phyloP scores from a whole-genome alignment of 83 land plant genomes.

The Thuja plicata region DNA sequence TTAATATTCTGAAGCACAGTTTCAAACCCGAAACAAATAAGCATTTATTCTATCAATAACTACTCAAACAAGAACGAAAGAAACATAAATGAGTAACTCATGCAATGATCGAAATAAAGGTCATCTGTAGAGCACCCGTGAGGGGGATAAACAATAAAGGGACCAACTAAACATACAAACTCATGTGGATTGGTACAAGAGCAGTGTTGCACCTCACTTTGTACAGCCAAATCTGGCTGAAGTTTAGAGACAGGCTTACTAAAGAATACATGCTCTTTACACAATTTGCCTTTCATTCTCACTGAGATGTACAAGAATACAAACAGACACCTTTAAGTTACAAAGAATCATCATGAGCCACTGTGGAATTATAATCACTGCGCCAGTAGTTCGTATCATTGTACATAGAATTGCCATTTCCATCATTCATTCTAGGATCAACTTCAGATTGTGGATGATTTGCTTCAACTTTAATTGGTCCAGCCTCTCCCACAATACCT shows the following conservation, averaged over 20 bases:
- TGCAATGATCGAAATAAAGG: slow-evolving; percentile 10
- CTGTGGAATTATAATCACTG: slow-evolving; percentile 5
- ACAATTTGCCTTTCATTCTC: slow-evolving; percentile 5
- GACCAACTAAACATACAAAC: slow-evolving; percentile 17
- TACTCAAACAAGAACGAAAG: neutral
- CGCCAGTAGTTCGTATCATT: slow-evolving; percentile 16
- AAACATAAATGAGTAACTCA: slow-evolving; percentile 8
- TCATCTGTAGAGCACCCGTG: slow-evolving; percentile 11
- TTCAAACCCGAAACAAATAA: slow-evolving; percentile 2
- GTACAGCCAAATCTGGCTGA: slow-evolving; percentile 15
- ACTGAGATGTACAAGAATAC: slow-evolving; percentile 13
- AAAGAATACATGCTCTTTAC: slow-evolving; percentile 19
- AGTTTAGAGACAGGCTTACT: neutral
- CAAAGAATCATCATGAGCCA: slow-evolving; percentile 14
- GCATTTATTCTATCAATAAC: slow-evolving; percentile 13
- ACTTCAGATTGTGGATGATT: neutral
- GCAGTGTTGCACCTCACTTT: slow-evolving; percentile 4
- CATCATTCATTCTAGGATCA: slow-evolving; percentile 5
- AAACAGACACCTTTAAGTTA: slow-evolving; percentile 5
- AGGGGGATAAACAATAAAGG: slow-evolving; percentile 12
- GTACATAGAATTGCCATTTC: slow-evolving; percentile 8
- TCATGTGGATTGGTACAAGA: slow-evolving; percentile 15
- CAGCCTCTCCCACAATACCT: slow-evolving; percentile 18
- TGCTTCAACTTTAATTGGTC: slow-evolving; percentile 3
- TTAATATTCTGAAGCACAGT: slow-evolving; percentile 14